Evolutionary conservation across 805 yeast species (phyloP).

Genomic region (Teunomyces tritomae): DNA sequence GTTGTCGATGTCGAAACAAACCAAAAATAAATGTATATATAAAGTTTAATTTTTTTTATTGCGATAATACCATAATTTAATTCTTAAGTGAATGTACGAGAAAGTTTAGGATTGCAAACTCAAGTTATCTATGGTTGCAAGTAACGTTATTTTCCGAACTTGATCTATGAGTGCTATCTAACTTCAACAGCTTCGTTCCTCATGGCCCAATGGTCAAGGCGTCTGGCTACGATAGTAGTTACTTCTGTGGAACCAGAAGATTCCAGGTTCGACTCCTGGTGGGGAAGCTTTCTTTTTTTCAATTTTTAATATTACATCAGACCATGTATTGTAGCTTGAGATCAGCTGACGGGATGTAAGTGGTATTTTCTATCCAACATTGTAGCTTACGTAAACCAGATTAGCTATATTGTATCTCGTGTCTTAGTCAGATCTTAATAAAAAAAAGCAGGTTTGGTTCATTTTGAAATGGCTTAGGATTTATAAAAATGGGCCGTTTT

Average conservation of each 20-base stretch:
- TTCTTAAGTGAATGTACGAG: neutral
- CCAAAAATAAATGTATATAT: neutral
- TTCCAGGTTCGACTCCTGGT: slow-evolving; percentile 53
- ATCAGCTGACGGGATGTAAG: no score
- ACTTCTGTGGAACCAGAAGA: slow-evolving; percentile 49
- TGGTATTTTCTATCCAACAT: no score
- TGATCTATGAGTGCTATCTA: neutral
- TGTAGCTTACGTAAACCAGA: no score
- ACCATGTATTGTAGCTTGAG: neutral
- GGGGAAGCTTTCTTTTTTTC: slow-evolving; percentile 42
- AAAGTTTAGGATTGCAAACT: neutral
- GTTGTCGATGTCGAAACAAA: neutral
- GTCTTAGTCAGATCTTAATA: no score
- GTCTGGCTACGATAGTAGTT: slow-evolving; percentile 64
- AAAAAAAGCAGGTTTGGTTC: no score
- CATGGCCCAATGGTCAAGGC: slow-evolving; percentile 78
- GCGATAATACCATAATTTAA: no score
- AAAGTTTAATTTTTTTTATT: no score
- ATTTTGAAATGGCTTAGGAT: neutral
- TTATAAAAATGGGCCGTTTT: neutral
- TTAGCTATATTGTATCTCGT: no score
- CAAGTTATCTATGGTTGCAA: no score
- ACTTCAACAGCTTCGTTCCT: slow-evolving; percentile 48
- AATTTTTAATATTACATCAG: neutral
- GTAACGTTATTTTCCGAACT: no score